Base-by-base conservation (phyloP, 2,329 filamentous ascomycete species). In the Aspergillus oerlinghausenensis region DNA sequence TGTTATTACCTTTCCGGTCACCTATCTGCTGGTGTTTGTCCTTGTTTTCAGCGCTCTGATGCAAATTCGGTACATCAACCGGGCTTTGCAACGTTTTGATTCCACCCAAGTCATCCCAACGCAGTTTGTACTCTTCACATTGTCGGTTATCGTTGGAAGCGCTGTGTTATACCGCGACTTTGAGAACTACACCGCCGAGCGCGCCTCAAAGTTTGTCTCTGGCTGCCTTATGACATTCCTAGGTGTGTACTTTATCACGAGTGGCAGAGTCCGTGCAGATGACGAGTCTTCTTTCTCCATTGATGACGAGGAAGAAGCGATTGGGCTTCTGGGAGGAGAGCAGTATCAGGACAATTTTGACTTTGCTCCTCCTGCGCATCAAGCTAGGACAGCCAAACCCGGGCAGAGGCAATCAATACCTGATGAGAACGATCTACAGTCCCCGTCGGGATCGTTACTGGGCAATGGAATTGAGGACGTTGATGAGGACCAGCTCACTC, bases 91-190 rank as follows among this genome's bases (percentile, higher is more conserved):
- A 71, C 86, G 90, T 49, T 99, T 97, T 77, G 91, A 97, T 73
- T 96, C 94, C 6, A 99, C 94, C 0, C 92, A 97, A 72, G 94
- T 99, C 64, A 99, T 99, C 61, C 94, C 94, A 0, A 94, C 94
- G 14, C 94, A 99, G 69, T 99, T 99, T 66, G 94, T 99, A 51
- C 84, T 95, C 61, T 99, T 99, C 73, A 99, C 94, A 0, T 81
- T 99, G 7, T 96, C 90, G 5, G 94, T 97, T 60, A 97, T 99
- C 65, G 82, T 96, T 52, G 94, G 94, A 55, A 97, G 92, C 67
- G 93, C 93, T 1, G 82, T 99, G 8, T 77, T 99, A 5, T 99
- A 97, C 71, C 87, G 93, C 51, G 94, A 99, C 72, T 99, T 99
- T 67, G 90, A 97, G 72, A 87, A 88, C 45, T 89, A 90, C 7